phyloP scores from a whole-genome alignment of 345 rosid species.

The Salix arbutifolia region DNA sequence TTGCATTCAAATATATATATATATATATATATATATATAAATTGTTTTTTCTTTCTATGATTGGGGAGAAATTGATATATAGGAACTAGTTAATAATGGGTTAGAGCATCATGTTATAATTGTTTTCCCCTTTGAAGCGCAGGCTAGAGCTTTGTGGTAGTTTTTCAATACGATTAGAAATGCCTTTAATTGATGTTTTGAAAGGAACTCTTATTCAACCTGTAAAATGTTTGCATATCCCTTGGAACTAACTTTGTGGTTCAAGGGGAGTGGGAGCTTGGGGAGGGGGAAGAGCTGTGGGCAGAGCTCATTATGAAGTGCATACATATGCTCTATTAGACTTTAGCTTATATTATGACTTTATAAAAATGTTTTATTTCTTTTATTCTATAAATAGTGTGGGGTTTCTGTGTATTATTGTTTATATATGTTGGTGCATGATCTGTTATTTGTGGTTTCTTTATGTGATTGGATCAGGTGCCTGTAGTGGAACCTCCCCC shows the following conservation, averaged over 20 bases:
- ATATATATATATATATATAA: too few relatives aligned
- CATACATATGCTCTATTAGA: neutral
- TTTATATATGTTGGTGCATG: neutral
- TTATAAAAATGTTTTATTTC: neutral
- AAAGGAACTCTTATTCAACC: neutral
- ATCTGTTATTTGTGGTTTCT: neutral
- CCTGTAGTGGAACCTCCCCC: slow-evolving; percentile 43
- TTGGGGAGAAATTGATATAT: neutral
- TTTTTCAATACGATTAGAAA: neutral
- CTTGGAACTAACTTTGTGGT: neutral
- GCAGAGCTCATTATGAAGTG: neutral
- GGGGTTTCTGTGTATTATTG: neutral
- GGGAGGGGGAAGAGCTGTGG: neutral
- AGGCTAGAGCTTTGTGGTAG: neutral
- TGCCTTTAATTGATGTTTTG: neutral
- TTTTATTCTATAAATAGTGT: neutral
- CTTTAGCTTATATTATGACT: neutral
- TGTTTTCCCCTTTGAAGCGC: neutral
- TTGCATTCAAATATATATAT: neutral
- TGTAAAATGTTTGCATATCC: neutral
- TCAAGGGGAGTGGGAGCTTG: neutral
- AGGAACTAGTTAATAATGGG: neutral
- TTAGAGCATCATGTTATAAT: neutral
- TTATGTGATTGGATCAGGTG: slow-evolving; percentile 15
- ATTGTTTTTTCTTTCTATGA: neutral